These are phyloP conservation scores for Candida frijolesensis DNA, from an alignment of 1,139 yeast species.

Conservation along the genomic window DNA sequence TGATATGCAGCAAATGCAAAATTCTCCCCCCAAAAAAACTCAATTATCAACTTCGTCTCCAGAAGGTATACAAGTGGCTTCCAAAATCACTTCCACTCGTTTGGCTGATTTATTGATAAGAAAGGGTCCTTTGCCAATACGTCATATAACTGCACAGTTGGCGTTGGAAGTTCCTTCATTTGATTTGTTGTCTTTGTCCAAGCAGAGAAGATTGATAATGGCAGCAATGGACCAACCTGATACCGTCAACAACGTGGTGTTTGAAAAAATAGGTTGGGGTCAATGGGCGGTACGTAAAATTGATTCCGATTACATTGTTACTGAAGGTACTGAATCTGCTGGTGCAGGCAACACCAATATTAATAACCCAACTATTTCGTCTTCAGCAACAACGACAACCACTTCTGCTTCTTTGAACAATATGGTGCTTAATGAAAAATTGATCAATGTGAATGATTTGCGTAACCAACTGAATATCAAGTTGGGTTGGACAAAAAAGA, in stretches of 20 bases:
- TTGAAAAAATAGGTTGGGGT: conserved; percentile 98
- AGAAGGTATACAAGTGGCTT: conserved; percentile 85
- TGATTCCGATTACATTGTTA: conserved; percentile 51
- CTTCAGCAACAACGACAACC: neutral
- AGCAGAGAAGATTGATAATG: conserved; percentile 88
- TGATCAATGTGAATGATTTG: conserved; percentile 38
- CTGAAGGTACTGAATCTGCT: conserved; percentile 39
- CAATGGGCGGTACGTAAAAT: conserved; percentile 86
- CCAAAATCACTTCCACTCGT: conserved; percentile 79
- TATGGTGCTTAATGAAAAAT: conserved; percentile 32
- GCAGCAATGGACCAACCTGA: conserved; percentile 77
- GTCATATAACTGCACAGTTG: conserved; percentile 83
- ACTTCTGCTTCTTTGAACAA: conserved; percentile 1
- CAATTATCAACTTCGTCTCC: conserved; percentile 79
- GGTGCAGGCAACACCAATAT: conserved; percentile 5
- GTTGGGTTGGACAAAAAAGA: conserved; percentile 49
- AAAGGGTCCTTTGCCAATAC: conserved; percentile 88
- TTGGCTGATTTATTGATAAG: conserved; percentile 66
- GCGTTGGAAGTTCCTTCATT: conserved; percentile 78
- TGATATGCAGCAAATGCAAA: neutral
- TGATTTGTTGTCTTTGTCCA: conserved; percentile 77
- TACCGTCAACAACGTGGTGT: conserved; percentile 60
- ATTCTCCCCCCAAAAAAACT: conserved; percentile 20
- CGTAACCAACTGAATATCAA: conserved; percentile 44
- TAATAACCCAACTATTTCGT: neutral